These are phyloP conservation scores for Monosporascus cannonballus DNA, from an alignment of 2,329 filamentous ascomycete genomes.

Conservation along the genomic window DNA sequence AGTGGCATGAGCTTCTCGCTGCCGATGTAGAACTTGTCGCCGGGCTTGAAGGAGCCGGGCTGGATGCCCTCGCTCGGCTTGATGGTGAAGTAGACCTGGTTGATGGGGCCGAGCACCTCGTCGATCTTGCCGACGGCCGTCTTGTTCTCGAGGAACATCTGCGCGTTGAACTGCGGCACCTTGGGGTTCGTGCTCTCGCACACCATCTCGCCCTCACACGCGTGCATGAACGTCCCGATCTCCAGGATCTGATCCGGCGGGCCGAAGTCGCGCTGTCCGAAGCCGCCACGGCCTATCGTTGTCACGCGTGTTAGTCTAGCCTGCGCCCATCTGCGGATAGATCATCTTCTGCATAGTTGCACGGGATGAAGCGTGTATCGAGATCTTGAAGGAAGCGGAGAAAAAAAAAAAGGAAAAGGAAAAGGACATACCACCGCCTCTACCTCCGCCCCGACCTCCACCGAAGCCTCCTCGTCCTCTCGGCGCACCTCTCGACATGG, in stretches of 20 bases:
- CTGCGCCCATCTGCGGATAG: neutral
- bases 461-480: conserved; percentile 25
- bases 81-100: conserved; percentile 97
- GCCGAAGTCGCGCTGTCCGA: conserved; percentile 27
- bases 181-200: conserved; percentile 94
- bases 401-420: neutral
- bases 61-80: conserved; percentile 96
- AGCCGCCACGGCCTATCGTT: conserved; percentile 26
- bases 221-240: conserved; percentile 91
- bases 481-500: conserved; percentile 28
- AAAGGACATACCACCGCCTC: conserved; percentile 22
- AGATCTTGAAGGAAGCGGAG: neutral
- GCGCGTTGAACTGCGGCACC: conserved; percentile 98
- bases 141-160: conserved; percentile 99
- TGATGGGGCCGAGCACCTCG: conserved; percentile 94
- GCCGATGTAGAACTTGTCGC: conserved; percentile 96
- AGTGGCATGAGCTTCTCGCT: conserved; percentile 90
- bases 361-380: too few relatives aligned
- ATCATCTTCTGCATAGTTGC: neutral
- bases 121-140: conserved; percentile 92
- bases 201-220: conserved; percentile 95
- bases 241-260: conserved; percentile 43
- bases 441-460: conserved; percentile 19
- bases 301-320: neutral
- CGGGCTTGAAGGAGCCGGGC: conserved; percentile 86